Base-by-base conservation (phyloP, 148 eudicot species). In the Vaccinium corymbosum region DNA sequence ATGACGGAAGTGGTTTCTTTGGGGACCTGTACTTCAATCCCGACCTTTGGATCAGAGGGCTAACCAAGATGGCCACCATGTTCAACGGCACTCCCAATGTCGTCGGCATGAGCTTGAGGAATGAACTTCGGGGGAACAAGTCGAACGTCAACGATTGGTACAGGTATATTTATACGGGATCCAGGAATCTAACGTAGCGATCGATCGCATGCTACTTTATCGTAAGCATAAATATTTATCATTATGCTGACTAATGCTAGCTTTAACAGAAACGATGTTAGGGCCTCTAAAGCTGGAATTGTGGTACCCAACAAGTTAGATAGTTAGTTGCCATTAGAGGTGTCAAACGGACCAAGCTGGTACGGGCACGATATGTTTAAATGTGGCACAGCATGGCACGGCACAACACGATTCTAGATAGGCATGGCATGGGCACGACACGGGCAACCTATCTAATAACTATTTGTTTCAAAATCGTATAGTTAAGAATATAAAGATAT, bases 81-180 rank as follows among this genome's bases (percentile, higher is more conserved):
- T 95, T 93, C 29, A 93, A 86, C 22, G 87, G 55, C 79, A 86
- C 85, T 68, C 79, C 89, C 25, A 86, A 91, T 90, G 97, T 97
- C 3, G 87, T 97, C 49, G 99, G 90, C 4, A 93, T 97, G 98
- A 94, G 97, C 92, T 87, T 97, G 88, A 88, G 99, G 88, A 97
- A 97, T 84, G 99, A 97, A 74, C 98, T 97, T 8, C 91, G 99
- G 6, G 99, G 99, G 8, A 93, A 93, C 22, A 88, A 57, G 82
- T 91, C 93, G 74, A 94, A 97, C 80, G 89, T 82, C 6, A 71
- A 82, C 4, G 98, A 94, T 85, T 97, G 98, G 99, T 95, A 93
- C 85, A 96, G 90, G 98, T 95, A 91, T 50, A 3, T 7, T 70
- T 38, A 76, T 29, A 32, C 13, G 35, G 70, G 70, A 64, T 64